Conservation (phyloP, 768 basidiomycete species). For the Galerina sulciceps region DNA sequence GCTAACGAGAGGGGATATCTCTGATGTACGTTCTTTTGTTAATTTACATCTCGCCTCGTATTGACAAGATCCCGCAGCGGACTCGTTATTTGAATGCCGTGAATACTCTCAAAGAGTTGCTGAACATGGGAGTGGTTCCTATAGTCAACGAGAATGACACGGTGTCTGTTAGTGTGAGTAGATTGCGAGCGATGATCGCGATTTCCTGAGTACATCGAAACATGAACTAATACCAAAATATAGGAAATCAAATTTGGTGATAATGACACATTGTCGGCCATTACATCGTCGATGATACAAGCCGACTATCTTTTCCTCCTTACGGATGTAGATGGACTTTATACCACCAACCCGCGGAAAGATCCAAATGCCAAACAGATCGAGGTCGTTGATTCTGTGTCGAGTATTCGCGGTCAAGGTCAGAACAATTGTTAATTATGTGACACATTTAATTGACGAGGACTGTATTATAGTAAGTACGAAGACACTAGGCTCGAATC, state of each 20-base stretch:
- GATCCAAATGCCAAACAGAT: constrained; percentile 83
- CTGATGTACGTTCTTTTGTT: constrained; percentile 67
- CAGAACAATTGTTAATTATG: constrained; percentile 14
- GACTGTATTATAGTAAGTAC: constrained; percentile 72
- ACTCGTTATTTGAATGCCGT: constrained; percentile 96
- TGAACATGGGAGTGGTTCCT: constrained; percentile 94
- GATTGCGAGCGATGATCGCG: not conserved
- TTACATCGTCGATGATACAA: constrained; percentile 96
- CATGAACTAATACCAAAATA: not conserved
- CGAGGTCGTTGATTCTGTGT: constrained; percentile 81
- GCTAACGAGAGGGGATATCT: constrained; percentile 94
- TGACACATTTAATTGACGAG: not conserved
- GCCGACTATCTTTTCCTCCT: constrained; percentile 97
- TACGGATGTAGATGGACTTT: constrained; percentile 95
- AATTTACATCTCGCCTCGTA: not conserved
- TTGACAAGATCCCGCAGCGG: constrained; percentile 51
- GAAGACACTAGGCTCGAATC: constrained; percentile 85
- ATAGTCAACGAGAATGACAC: constrained; percentile 99
- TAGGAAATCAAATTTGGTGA: constrained; percentile 99
- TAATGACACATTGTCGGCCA: constrained; percentile 97
- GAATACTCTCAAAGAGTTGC: constrained; percentile 90
- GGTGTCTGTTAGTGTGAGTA: constrained; percentile 90
- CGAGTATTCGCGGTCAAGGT: constrained; percentile 84
- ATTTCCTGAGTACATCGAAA: not conserved
- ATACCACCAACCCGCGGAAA: constrained; percentile 93